Conservation (phyloP, 2,329 filamentous ascomycete species). For the Keithomyces neogunnii region DNA sequence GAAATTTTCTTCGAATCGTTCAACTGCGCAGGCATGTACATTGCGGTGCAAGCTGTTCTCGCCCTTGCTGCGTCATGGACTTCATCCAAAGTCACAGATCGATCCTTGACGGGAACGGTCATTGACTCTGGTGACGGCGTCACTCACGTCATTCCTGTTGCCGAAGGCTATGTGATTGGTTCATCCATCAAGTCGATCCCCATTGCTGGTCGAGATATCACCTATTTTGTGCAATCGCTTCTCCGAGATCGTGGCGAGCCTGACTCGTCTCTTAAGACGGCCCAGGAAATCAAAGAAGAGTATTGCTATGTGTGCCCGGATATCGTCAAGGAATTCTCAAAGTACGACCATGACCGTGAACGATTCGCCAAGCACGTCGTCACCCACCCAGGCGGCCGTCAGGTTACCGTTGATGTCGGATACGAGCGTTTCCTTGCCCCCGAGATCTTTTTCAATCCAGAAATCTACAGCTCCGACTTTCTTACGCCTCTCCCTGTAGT, state of each 20-base stretch:
- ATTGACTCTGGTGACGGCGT: constrained; percentile 99
- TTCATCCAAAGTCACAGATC: constrained; percentile 92
- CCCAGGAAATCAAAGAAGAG: constrained; percentile 97
- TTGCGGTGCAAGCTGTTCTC: constrained; percentile 94
- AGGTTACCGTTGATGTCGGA: constrained; percentile 81
- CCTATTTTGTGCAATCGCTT: constrained; percentile 95
- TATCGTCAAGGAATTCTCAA: constrained; percentile 96
- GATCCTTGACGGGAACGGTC: constrained; percentile 92
- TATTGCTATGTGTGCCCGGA: constrained; percentile 98
- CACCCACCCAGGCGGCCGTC: constrained; percentile 74
- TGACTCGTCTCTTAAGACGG: constrained; percentile 93
- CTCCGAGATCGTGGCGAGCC: constrained; percentile 93
- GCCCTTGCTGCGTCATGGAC: constrained; percentile 97
- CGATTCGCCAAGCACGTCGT: constrained; percentile 88
- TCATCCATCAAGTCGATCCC: constrained; percentile 99
- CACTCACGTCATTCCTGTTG: constrained; percentile 96
- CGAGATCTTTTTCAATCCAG: constrained; percentile 99
- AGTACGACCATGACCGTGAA: constrained; percentile 87
- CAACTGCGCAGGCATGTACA: constrained; percentile 98
- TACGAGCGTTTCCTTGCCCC: constrained; percentile 97
- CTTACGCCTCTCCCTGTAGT: constrained; percentile 89
- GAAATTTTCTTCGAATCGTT: constrained; percentile 99
- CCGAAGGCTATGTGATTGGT: constrained; percentile 97
- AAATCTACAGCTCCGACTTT: constrained; percentile 99
- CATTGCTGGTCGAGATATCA: constrained; percentile 95